Base-by-base conservation (phyloP, 331 rosid genomes). In the Pyracantha coccinea region DNA sequence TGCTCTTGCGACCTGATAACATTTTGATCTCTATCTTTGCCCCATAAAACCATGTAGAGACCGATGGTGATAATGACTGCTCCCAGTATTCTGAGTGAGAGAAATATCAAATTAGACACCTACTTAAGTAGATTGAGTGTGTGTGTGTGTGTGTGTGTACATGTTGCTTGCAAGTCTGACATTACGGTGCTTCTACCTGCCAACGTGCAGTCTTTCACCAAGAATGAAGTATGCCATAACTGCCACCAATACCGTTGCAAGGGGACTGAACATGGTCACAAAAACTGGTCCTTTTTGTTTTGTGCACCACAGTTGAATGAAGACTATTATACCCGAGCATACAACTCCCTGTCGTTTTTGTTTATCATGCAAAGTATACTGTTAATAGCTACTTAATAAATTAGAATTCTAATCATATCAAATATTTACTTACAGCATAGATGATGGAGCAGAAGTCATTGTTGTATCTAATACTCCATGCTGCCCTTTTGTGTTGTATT, bases 361-460 rank as follows among this genome's bases (percentile, higher is more conserved):
- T 71, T 54, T 20, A 55, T 32, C 53, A 32, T 67, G 25, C 1
- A 20, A 12, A 15, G 21, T 54, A n/a, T 14, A 75, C 9, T 53
- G 33, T 50, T 31, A 28, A 33, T 63, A 24, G 52, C 35, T 28
- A 52, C 17, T 17, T 32, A 47, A 50, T 50, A 28, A 69, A n/a
- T 54, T 8, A 53, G 12, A 71, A 12, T 50, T 50, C 13, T 20
- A 31, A 29, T 71, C 29, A 4, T 17, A n/a, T 27, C n/a, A 29
- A 28, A 64, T 14, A 10, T 25, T 50, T n/a, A 21, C 55, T 64
- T 53, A 64, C 72, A 24, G 64, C 64, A 53, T 75, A 64, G 16
- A 65, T 20, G 65, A 75, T 75, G 38, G 72, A 52, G 72, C 65
- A 75, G 14, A 74, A 44, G 28, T 74, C 70, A 64, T 74, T 74